A percentile compares a stretch with the other conserved stretches of the same genome.
These are phyloP conservation scores for Phellopilus nigrolimitatus DNA, from an alignment of 1,284 basidiomycete species.

Conservation along the genomic window DNA sequence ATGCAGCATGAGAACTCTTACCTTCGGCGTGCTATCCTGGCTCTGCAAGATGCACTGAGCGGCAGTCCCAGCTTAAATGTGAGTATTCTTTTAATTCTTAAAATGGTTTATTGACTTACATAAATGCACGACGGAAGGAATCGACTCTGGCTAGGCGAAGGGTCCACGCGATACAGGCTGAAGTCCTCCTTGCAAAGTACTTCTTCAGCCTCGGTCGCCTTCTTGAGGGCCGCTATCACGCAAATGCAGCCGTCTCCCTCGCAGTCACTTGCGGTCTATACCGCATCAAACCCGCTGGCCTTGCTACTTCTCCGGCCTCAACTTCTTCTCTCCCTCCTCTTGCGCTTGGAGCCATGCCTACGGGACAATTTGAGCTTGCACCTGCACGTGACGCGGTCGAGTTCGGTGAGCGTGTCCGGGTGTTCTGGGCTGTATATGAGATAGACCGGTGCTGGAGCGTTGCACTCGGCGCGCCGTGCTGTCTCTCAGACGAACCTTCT, in stretches of 20 bases:
- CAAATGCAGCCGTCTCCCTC: slow-evolving; percentile 36
- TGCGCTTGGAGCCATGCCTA: neutral
- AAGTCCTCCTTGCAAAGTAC: slow-evolving; percentile 51
- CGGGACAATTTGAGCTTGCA: slow-evolving; percentile 15
- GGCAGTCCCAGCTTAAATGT: slow-evolving; percentile 37
- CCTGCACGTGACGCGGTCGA: slow-evolving; percentile 38
- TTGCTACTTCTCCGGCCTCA: neutral
- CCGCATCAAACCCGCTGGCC: slow-evolving; percentile 25
- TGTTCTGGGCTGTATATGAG: slow-evolving; percentile 69
- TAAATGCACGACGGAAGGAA: neutral
- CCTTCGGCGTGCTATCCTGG: slow-evolving; percentile 40
- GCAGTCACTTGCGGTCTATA: slow-evolving; percentile 34
- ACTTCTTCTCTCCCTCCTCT: neutral
- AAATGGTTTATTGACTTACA: neutral
- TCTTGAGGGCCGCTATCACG: slow-evolving; percentile 40
- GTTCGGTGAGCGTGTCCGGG: slow-evolving; percentile 57
- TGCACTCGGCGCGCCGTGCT: slow-evolving; percentile 47
- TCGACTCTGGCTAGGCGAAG: neutral
- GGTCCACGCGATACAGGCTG: slow-evolving; percentile 51
- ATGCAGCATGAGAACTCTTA: slow-evolving; percentile 33
- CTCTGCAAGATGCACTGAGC: slow-evolving; percentile 33
- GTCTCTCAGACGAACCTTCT: slow-evolving; percentile 34
- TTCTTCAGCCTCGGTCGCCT: slow-evolving; percentile 41
- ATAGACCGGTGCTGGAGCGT: slow-evolving; percentile 63
- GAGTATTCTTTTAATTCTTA: neutral